phyloP scores from a whole-genome alignment of 768 basidiomycete genomes.

The Pulveroboletus sp. region DNA sequence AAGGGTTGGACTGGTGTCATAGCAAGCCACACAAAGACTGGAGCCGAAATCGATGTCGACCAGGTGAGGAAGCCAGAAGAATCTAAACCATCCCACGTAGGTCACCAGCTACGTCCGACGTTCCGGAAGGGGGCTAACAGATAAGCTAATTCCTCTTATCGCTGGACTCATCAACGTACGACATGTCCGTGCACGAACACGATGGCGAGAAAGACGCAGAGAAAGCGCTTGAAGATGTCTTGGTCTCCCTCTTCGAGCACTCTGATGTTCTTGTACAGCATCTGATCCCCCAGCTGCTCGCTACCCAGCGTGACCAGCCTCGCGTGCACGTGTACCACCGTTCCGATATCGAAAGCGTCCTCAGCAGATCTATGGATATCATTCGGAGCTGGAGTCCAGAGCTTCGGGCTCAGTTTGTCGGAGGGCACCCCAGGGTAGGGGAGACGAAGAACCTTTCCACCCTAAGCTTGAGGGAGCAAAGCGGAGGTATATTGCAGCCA shows the following conservation, averaged over 20 bases:
- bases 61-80: background rate
- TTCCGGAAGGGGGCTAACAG: background rate
- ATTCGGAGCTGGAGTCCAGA: constrained; percentile 50
- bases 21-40: background rate
- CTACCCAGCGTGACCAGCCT: constrained; percentile 20
- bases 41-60: background rate
- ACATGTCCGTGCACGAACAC: constrained; percentile 1
- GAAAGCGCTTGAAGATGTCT: constrained; percentile 26
- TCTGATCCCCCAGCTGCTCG: constrained; percentile 52
- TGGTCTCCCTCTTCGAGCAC: constrained; percentile 58
- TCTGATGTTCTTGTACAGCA: constrained; percentile 50
- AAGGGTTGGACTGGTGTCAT: constrained; percentile 32
- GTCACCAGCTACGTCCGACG: too few relatives aligned
- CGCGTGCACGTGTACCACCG: constrained; percentile 22
- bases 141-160: constrained; percentile 3
- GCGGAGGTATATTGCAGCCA: constrained; percentile 37
- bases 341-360: constrained; percentile 48
- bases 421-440: constrained; percentile 87
- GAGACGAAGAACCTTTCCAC: constrained; percentile 70
- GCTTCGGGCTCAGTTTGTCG: constrained; percentile 61
- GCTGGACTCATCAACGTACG: background rate
- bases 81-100: background rate
- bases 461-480: constrained; percentile 80
- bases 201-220: constrained; percentile 7
- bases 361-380: constrained; percentile 46